These are phyloP conservation scores for Trametes polyzona DNA, from an alignment of 1,284 basidiomycete genomes.

Conservation along the genomic window DNA sequence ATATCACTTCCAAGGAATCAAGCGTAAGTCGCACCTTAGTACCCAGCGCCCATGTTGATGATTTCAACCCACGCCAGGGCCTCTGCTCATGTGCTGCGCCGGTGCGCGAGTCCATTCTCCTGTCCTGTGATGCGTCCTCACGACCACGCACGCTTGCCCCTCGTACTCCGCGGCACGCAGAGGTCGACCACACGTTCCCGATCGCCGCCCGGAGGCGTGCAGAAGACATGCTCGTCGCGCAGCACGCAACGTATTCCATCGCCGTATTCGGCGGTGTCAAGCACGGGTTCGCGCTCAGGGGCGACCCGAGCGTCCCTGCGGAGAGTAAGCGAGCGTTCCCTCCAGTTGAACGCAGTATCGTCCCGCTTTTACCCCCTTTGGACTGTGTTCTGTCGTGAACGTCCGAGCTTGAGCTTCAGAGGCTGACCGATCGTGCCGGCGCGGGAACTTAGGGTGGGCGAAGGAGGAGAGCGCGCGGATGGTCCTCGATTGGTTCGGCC, in stretches of 20 bases:
- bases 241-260: constrained; percentile 49
- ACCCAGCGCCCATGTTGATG: not conserved
- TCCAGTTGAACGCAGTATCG: not conserved
- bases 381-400: too few relatives aligned
- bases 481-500: constrained; percentile 33
- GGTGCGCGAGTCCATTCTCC: constrained; percentile 2
- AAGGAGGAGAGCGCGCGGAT: constrained; percentile 58
- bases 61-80: not conserved
- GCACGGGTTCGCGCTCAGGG: constrained; percentile 51
- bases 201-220: constrained; percentile 46
- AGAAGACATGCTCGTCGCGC: constrained; percentile 49
- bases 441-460: constrained; percentile 66
- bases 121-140: not conserved
- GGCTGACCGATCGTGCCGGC: too few relatives aligned
- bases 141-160: too few relatives aligned
- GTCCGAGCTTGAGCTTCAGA: too few relatives aligned
- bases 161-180: constrained; percentile 30
- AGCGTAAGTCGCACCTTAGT: constrained; percentile 46
- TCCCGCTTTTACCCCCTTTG: too few relatives aligned
- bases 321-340: constrained; percentile 47
- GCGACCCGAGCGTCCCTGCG: constrained; percentile 42
- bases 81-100: constrained; percentile 19
- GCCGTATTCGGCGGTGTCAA: constrained; percentile 54
- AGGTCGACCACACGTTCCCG: constrained; percentile 50
- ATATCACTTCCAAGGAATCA: constrained; percentile 50